phyloP scores from a whole-genome alignment of 805 yeast genomes.

The Saccharomycopsis sp. region DNA sequence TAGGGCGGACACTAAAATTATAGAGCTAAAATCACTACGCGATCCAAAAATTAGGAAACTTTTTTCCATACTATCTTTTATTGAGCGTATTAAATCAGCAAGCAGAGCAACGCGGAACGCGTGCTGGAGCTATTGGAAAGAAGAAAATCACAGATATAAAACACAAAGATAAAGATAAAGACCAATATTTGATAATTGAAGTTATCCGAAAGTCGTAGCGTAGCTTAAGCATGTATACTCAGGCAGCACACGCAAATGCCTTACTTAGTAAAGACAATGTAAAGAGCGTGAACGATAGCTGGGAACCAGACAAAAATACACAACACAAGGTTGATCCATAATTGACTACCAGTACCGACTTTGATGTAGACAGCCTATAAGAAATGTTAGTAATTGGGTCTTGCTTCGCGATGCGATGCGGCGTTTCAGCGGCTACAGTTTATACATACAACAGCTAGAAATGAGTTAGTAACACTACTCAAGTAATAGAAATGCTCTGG shows the following conservation, averaged over 20 bases:
- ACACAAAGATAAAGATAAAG: no score
- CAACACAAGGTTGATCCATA: constrained; percentile 20
- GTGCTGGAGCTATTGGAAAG: not conserved
- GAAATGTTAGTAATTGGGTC: not conserved
- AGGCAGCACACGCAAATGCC: no score
- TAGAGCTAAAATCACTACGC: no score
- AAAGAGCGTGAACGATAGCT: constrained; percentile 22
- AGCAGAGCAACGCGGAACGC: no score
- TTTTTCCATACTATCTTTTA: not conserved
- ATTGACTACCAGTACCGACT: constrained; percentile 13
- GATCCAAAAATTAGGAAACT: not conserved
- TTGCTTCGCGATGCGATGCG: not conserved
- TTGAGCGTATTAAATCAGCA: not conserved
- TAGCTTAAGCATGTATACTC: no score
- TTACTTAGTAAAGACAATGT: constrained; percentile 7
- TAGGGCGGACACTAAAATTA: no score
- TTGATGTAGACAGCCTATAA: constrained; percentile 21
- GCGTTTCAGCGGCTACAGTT: not conserved
- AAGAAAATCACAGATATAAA: not conserved
- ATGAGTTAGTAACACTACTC: not conserved
- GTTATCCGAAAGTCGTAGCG: not conserved
- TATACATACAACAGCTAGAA: constrained; percentile 2
- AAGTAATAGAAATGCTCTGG: not conserved
- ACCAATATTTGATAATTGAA: no score
- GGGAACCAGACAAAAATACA: constrained; percentile 22